These are phyloP conservation scores for Candida parachauliodes DNA, from an alignment of 805 yeast species.

Conservation along the genomic window DNA sequence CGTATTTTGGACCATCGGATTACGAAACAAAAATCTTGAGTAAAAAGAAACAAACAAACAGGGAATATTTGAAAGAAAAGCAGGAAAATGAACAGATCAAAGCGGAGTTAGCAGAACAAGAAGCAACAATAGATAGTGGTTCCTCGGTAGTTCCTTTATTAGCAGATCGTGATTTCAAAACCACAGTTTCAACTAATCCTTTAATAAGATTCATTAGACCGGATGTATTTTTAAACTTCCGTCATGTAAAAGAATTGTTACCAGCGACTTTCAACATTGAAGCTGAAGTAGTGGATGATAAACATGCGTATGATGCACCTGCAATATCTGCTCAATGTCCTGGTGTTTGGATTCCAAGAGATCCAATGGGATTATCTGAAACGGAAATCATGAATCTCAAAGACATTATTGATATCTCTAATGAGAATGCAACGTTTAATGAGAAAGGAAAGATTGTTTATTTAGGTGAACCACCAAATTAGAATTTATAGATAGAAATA, in stretches of 20 bases:
- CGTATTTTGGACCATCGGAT: slow-evolving; percentile 39
- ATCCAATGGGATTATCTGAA: slow-evolving; percentile 77
- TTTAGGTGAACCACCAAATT: slow-evolving; percentile 32
- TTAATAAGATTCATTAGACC: slow-evolving; percentile 55
- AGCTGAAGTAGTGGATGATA: slow-evolving; percentile 43
- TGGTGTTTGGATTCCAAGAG: slow-evolving; percentile 88
- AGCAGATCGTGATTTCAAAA: slow-evolving; percentile 61
- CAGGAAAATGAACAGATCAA: slow-evolving; percentile 18
- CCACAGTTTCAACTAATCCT: slow-evolving; percentile 33
- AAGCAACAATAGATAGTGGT: slow-evolving; percentile 10
- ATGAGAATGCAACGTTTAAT: slow-evolving; percentile 58
- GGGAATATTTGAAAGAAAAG: slow-evolving; percentile 17
- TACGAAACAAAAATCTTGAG: slow-evolving; percentile 30
- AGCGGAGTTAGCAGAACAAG: slow-evolving; percentile 11
- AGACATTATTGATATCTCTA: slow-evolving; percentile 58
- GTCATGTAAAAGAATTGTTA: slow-evolving; percentile 29
- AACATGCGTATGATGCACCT: slow-evolving; percentile 74
- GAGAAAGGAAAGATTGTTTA: slow-evolving; percentile 30
- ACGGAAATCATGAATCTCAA: slow-evolving; percentile 53
- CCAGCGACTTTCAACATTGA: slow-evolving; percentile 34
- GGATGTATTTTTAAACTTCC: slow-evolving; percentile 50
- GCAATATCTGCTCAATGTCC: slow-evolving; percentile 68
- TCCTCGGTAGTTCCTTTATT: slow-evolving; percentile 47
- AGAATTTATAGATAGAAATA: neutral
- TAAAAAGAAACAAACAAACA: slow-evolving; percentile 11